Conservation (phyloP, 208 protist species). For the Perkinsela sp. region DNA sequence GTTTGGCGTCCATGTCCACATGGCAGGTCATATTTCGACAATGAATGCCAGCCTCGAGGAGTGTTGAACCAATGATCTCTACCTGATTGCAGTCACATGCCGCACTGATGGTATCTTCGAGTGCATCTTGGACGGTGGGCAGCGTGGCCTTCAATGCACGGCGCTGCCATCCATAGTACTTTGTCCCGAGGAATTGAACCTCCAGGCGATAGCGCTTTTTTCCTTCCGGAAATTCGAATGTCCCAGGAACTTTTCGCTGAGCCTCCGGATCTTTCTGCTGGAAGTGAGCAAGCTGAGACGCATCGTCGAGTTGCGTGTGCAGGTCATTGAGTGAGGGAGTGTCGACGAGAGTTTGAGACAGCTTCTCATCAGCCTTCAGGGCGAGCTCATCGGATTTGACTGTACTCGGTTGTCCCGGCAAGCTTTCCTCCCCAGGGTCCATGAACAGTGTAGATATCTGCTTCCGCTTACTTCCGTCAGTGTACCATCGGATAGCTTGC, state of each 20-base stretch:
- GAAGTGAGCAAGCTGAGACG: background rate
- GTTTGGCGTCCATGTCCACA: slow-evolving; percentile 30
- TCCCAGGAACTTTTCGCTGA: slow-evolving; percentile 15
- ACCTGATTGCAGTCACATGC: slow-evolving; percentile 26
- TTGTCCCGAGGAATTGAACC: slow-evolving; percentile 49
- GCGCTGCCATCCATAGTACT: slow-evolving; percentile 59
- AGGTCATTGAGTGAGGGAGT: no score
- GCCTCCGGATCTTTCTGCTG: background rate
- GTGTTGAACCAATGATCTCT: slow-evolving; percentile 19
- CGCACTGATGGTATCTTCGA: slow-evolving; percentile 44
- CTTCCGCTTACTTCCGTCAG: no score
- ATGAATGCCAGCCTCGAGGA: slow-evolving; percentile 36
- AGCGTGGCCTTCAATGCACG: slow-evolving; percentile 9
- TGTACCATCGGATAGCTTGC: no score
- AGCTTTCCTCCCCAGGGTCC: no score
- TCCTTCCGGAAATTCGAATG: slow-evolving; percentile 40
- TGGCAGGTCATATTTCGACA: slow-evolving; percentile 43
- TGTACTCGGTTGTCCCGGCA: no score
- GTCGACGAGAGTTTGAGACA: no score
- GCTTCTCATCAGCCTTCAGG: no score
- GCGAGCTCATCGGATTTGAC: no score
- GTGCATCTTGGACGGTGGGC: slow-evolving; percentile 15
- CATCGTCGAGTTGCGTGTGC: background rate
- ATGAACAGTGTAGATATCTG: background rate
- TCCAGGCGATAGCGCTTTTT: slow-evolving; percentile 47